Base-by-base conservation (phyloP, 441 rosid genomes). In the Rhodomyrtus psidioides region DNA sequence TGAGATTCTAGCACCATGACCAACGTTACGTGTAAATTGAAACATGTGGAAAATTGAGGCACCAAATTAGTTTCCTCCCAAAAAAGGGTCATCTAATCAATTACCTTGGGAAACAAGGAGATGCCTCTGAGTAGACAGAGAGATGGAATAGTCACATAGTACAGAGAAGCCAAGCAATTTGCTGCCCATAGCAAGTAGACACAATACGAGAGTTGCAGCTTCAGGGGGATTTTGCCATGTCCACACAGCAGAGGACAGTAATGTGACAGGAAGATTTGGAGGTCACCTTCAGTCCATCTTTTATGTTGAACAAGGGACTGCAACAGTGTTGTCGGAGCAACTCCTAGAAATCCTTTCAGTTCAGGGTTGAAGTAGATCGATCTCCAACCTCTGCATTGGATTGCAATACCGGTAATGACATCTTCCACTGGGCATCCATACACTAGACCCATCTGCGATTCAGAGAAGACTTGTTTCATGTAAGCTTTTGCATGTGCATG, bases 51-150 rank as follows among this genome's bases (percentile, higher is more conserved):
- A 65, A 42, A 4, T 62, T 0, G 49, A 65, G 49, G 49, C 49
- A 65, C 34, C 15, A 9, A 12, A 70, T 19, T 34, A 70, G n/a
- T 70, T 65, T 39, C 34, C 49, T 70, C 49, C 44, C 49, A 10
- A 9, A 70, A 65, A 70, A 19, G 21, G 12, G 4, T 70, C 49
- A 34, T 70, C 79, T 39, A 70, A 70, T 53, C 53, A 27, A 34
- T 39, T 88, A 87, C 90, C 89, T 89, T 49, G 14, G 90, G 92
- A 51, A 90, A 90, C 62, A 87, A 75, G 83, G 89, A 46, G 83
- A 83, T 85, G 55, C 90, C 85, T 30, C 82, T 53, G 51, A 89
- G 85, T 44, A 85, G 82, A 79, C 86, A 82, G 30, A 86, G 87
- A n/a, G 91, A 87, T 34, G 91, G 92, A 44, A 90, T 60, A 65